Evolutionary conservation across 129 eudicot species (phyloP).

Genomic region (Saposhnikovia divaricata): DNA sequence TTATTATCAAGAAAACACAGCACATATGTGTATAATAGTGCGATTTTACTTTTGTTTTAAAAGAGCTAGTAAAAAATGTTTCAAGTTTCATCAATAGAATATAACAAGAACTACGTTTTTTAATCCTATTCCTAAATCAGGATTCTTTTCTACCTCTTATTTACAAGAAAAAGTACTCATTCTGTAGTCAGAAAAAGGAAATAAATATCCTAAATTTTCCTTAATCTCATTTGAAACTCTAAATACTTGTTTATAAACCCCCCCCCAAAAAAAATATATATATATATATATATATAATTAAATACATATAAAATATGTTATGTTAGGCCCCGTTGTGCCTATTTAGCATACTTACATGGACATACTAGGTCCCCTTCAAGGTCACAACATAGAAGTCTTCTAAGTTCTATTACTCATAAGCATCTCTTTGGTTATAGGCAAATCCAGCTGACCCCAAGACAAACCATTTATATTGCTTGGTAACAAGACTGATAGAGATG

Average conservation of each 20-base stretch:
- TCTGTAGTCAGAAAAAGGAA: not conserved
- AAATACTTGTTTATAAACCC: not conserved
- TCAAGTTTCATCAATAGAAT: not conserved
- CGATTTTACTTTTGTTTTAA: not conserved
- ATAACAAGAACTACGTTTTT: not conserved
- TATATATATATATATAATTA: too few species aligned
- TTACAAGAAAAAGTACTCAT: not conserved
- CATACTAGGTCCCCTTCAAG: too few species aligned
- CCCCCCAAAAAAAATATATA: too few species aligned
- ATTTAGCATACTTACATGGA: too few species aligned
- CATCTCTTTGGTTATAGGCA: too few species aligned
- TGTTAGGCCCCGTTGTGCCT: too few species aligned
- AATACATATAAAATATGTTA: not conserved
- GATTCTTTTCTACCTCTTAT: not conserved
- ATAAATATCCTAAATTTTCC: not conserved
- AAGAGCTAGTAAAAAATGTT: not conserved
- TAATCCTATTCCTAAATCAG: not conserved
- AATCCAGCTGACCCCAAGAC: too few species aligned
- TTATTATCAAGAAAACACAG: not conserved
- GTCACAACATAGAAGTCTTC: too few species aligned
- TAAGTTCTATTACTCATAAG: too few species aligned
- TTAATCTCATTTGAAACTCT: not conserved
- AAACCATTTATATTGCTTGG: too few species aligned
- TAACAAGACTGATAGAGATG: too few species aligned
- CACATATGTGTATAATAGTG: not conserved